Evolutionary conservation across 2,329 filamentous ascomycete genomes (phyloP), one percentile per base, ranked within the genome.

Genomic region (Dryadomyces quercus-mongolicae): DNA sequence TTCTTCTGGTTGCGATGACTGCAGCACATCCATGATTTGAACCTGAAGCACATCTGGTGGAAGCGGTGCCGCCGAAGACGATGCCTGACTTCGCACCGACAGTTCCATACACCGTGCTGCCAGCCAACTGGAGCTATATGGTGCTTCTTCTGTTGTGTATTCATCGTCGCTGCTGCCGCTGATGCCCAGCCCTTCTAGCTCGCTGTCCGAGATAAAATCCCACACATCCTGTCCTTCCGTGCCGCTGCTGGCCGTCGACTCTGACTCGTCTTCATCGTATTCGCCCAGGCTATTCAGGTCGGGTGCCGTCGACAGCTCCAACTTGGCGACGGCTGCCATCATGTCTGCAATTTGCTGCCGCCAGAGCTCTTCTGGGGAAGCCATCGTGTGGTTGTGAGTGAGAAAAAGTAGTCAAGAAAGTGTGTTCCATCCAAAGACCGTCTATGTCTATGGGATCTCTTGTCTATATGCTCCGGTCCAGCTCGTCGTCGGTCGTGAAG

Each of bases 201-300:
- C 86, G 61, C 82, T 85, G 62, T 91, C 85, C 56, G 84, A 89
- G 63, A 95, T 88, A 56, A 94, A 82, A 66, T 96, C 91, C 92
- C 92, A 96, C 10, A 96, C 84, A 68, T 96, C 90, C 56, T 92
- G 86, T 5, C 81, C 80, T 18, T 78, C 81, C 5, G 80, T 80
- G 13, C 49, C 54, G 49, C 49, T 55, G 44, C 53, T 36, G 2
- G 76, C 78, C 1, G 73, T 75, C 59, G 75, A 74, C 42, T 87
- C 84, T 8, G 78, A 73, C 38, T 88, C 84, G 9, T 88, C 81
- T 58, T 84, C 70, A 46, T 72, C 71, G 47, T 71, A 67, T 2
- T 48, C 51, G 34, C 40, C 51, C 20, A 76, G 73, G 42, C 68
- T 52, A 31, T 63, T 58, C 13, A 49, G 21, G 15, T 59, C 52